phyloP scores from a whole-genome alignment of 2,329 filamentous ascomycete genomes.

The Penicillium nordicum region DNA sequence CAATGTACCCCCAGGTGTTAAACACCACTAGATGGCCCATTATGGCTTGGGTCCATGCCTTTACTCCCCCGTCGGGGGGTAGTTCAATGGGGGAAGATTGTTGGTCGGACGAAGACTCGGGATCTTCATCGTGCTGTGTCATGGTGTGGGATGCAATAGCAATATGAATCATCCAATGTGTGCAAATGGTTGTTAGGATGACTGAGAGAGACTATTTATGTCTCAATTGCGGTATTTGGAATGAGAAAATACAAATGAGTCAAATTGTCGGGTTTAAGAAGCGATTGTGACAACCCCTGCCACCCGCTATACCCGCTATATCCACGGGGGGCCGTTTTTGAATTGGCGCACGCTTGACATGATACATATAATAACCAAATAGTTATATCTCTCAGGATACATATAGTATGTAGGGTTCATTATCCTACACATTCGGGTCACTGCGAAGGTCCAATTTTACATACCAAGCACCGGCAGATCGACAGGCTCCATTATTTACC shows the following conservation, averaged over 20 bases:
- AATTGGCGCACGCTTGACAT: not conserved
- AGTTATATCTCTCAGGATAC: too few relatives aligned
- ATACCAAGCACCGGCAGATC: not conserved
- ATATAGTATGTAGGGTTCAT: too few relatives aligned
- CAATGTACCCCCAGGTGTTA: slow-evolving; percentile 16
- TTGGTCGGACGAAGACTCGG: not conserved
- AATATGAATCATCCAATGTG: too few relatives aligned
- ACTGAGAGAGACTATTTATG: too few relatives aligned
- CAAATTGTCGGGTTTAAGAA: not conserved
- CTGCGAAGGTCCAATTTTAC: not conserved
- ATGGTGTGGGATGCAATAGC: not conserved
- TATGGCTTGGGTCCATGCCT: slow-evolving; percentile 20
- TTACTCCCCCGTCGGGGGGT: slow-evolving; percentile 20
- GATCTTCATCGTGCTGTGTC: not conserved
- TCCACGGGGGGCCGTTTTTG: not conserved
- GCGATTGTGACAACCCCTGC: not conserved
- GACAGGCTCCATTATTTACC: not conserved
- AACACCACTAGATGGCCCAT: slow-evolving; percentile 16
- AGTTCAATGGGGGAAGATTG: not conserved
- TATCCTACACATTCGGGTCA: not conserved
- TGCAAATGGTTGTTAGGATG: too few relatives aligned
- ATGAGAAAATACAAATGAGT: not conserved
- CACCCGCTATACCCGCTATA: not conserved
- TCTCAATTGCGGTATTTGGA: not conserved
- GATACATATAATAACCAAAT: too few relatives aligned